These are phyloP conservation scores for Tuber aestivum DNA, from an alignment of 495 filamentous ascomycete species.

Conservation along the genomic window DNA sequence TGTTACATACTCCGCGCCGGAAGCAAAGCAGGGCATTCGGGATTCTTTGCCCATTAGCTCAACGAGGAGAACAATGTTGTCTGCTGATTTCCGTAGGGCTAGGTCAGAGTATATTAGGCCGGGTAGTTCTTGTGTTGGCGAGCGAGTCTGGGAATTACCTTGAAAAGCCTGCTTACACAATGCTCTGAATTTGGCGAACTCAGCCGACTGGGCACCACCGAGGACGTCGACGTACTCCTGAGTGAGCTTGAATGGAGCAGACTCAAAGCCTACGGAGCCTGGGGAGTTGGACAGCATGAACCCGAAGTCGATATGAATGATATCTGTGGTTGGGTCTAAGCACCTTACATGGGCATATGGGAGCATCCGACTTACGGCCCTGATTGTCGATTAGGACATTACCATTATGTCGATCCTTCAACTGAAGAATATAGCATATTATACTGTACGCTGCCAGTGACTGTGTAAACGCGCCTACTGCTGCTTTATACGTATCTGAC, in stretches of 20 bases:
- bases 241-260: conserved; percentile 72
- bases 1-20: conserved; percentile 57
- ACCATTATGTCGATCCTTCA: conserved; percentile 76
- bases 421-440: conserved; percentile 67
- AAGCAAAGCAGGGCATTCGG: conserved; percentile 70
- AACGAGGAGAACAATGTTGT: conserved; percentile 66
- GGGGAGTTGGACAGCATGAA: conserved; percentile 79
- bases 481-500: conserved; percentile 56
- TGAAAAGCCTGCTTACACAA: conserved; percentile 71
- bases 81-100: conserved; percentile 64
- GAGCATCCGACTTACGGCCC: conserved; percentile 47
- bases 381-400: conserved; percentile 73
- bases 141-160: conserved; percentile 45
- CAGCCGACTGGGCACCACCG: conserved; percentile 57
- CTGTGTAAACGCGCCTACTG: conserved; percentile 63
- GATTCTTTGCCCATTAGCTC: conserved; percentile 69
- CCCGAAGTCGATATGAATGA: conserved; percentile 76
- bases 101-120: conserved; percentile 4
- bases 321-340: conserved; percentile 45
- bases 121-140: conserved; percentile 13
- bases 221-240: conserved; percentile 72
- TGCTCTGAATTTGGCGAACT: conserved; percentile 61
- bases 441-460: conserved; percentile 70
- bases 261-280: conserved; percentile 69
- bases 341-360: background rate